A percentile compares a stretch with the other conserved stretches of the same genome.
Evolutionary conservation across 208 protist species (phyloP).

Genomic region (Wallacemonas sp.): DNA sequence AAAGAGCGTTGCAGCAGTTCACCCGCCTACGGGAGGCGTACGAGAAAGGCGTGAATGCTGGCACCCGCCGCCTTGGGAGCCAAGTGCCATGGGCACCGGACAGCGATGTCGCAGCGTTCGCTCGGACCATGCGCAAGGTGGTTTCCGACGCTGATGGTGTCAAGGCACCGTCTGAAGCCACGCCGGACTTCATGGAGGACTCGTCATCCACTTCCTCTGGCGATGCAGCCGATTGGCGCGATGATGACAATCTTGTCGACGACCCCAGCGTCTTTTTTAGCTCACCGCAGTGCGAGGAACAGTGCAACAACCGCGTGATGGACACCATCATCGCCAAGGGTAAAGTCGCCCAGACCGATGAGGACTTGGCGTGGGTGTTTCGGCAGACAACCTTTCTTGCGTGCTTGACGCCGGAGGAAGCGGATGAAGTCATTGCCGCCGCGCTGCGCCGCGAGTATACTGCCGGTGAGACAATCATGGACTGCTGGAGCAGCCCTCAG

Average conservation of each 20-base stretch:
- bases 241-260: slow-evolving; percentile 42
- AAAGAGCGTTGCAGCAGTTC: slow-evolving; percentile 9
- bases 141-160: slow-evolving; percentile 14
- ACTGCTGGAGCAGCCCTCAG: slow-evolving; percentile 20
- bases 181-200: slow-evolving; percentile 2
- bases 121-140: slow-evolving; percentile 16
- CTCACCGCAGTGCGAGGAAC: slow-evolving; percentile 18
- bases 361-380: slow-evolving; percentile 61
- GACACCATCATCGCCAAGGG: slow-evolving; percentile 50
- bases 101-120: slow-evolving; percentile 6
- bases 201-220: slow-evolving; percentile 17
- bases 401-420: slow-evolving; percentile 45
- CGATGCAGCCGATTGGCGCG: slow-evolving; percentile 36
- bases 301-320: slow-evolving; percentile 47
- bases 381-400: slow-evolving; percentile 53
- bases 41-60: slow-evolving; percentile 3
- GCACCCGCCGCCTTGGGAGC: background rate
- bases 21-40: slow-evolving; percentile 5
- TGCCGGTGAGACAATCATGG: slow-evolving; percentile 52
- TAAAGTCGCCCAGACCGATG: slow-evolving; percentile 38
- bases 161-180: background rate
- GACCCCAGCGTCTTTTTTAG: slow-evolving; percentile 49
- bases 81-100: background rate
- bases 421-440: slow-evolving; percentile 30
- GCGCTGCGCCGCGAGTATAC: slow-evolving; percentile 77